Evolutionary conservation across 495 filamentous ascomycete species (phyloP).

Genomic region (Chaetomium tenue): DNA sequence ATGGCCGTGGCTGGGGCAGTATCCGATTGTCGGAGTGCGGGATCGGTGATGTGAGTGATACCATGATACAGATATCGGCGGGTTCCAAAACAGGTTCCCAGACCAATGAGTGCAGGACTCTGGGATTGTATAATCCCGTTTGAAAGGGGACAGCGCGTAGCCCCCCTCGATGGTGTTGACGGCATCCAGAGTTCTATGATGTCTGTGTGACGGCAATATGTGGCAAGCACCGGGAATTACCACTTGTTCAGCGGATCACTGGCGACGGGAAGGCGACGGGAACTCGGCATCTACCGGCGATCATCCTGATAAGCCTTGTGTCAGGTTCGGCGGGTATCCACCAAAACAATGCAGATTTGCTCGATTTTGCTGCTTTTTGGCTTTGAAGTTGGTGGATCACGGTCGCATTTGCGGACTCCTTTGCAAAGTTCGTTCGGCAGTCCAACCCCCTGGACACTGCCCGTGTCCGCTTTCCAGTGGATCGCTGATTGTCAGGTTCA

Average conservation of each 20-base stretch:
- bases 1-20: neutral
- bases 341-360: neutral
- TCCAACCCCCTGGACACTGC: neutral
- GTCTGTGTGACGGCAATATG: neutral
- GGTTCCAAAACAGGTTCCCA: neutral
- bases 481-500: neutral
- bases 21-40: slow-evolving; percentile 10
- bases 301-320: slow-evolving; percentile 1
- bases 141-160: neutral
- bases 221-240: slow-evolving; percentile 10
- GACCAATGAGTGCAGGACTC: neutral
- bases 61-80: neutral
- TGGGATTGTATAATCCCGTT: neutral
- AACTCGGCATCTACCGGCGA: slow-evolving; percentile 11
- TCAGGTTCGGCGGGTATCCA: slow-evolving; percentile 1
- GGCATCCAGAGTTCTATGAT: neutral
- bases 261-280: neutral
- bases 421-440: neutral
- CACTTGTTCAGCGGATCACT: neutral
- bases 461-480: neutral
- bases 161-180: neutral
- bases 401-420: neutral
- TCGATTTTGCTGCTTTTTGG: neutral
- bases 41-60: neutral
- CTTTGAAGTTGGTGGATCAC: neutral